Evolutionary conservation across 176 grass and related monocot species (phyloP), one percentile per base, ranked within the genome.

Genomic region (Areca catechu): DNA sequence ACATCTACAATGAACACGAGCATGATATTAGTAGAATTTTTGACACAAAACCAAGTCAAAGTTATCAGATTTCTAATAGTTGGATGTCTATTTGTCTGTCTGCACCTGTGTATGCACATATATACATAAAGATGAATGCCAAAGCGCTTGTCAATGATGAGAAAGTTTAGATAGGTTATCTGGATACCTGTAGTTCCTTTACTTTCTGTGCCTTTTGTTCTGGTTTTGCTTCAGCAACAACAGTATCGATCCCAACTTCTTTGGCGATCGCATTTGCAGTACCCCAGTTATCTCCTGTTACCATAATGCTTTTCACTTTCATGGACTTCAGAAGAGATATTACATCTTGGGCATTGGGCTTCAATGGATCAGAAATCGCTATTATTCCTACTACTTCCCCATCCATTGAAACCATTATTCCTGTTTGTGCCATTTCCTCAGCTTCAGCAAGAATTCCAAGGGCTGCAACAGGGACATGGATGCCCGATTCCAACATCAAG

Each of bases 271-370:
- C 86, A 16, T 85, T 97, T 67, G 86, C 93, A 5, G 93, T 97
- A 15, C 83, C 87, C 93, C 80, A 97, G 73, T 97, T 97, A 61
- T 97, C 93, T 15, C 93, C 93, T 5, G 93, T 97, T 62, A 91
- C 87, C 93, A 97, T 97, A 70, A 91, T 92, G 58, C 93, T 83
- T 63, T 97, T 81, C 62, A 97, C 81, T 49, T 80, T 83, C 83
- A 92, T 97, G 22, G 83, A 88, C 62, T 56, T 73, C 15, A 97
- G 81, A 67, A 91, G 80, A 16, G 93, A 75, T 80, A 97, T 80
- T 5, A 88, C 93, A 61, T 88, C 73, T 50, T 19, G 54, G 22
- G 87, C 87, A 60, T 76, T 73, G 50, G 81, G 83, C 55, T 97
- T 97, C 54, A 92, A 77, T 28, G 81, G 93, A 61, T 97, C 87